Base-by-base conservation (phyloP, 495 filamentous ascomycete genomes). In the Penicillium turbatum region DNA sequence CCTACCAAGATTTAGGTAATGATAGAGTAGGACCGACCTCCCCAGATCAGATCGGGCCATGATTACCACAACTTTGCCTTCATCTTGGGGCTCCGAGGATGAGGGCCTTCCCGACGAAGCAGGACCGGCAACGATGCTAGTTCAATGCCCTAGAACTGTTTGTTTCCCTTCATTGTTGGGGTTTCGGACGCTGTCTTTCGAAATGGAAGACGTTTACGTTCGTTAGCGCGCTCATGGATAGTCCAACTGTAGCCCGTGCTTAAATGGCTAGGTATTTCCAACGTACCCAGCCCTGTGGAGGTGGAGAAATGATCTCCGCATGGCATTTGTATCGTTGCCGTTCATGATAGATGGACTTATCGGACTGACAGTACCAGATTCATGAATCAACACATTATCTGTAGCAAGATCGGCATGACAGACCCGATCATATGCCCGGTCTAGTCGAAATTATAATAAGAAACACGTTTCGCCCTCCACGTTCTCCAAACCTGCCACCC, bases 401-500 rank as follows among this genome's bases (percentile, higher is more conserved):
- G 21, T 4, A 24, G 4, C 21, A 2, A 2, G 21, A 24, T n/a
- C n/a, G n/a, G 4, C 21, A 2, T 24, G 21, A 24, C 21, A 24
- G 21, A 24, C 21, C 21, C 21, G 21, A 24, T 24, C 21, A 24
- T 24, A 34, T 46, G 43, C 15, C 17, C 45, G 13, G 27, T 13
- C 11, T 16, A 19, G 45, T 48, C 27, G 45, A 16, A 12, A 27
- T 48, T 38, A 13, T 3, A 49, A 49, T 49, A 9, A 13, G 6
- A 16, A 26, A 2, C 7, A 19, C 47, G 26, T 17, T n/a, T 35
- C 5, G 45, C 26, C 30, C 30, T 31, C 6, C 35, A 37, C n/a
- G 32, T n/a, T 32, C 29, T 51, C 49, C 48, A 39, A 51, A 37
- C 32, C 41, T 37, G 48, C 12, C 38, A 16, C 29, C 36, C 52